A percentile compares a stretch with the other conserved stretches of the same genome.
phyloP scores from a whole-genome alignment of 2,329 filamentous ascomycete genomes.

The Metarhizium robertsii region DNA sequence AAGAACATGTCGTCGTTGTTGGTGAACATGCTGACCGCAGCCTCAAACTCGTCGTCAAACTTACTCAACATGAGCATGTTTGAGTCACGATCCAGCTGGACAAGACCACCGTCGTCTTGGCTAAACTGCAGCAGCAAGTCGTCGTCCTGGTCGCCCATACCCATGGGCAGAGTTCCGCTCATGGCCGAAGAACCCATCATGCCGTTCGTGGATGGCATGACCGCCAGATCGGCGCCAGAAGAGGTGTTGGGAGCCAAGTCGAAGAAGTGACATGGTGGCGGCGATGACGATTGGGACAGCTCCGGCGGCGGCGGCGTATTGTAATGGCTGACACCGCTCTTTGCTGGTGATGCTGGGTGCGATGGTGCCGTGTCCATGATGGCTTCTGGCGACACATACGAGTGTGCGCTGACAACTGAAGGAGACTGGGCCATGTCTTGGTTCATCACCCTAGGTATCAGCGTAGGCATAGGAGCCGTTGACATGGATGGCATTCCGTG shows the following conservation, averaged over 20 bases:
- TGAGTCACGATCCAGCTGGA: slow-evolving; percentile 35
- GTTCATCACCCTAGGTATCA: slow-evolving; percentile 22
- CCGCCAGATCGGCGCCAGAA: slow-evolving; percentile 18
- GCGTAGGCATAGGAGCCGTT: slow-evolving; percentile 32
- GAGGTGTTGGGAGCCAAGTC: slow-evolving; percentile 32
- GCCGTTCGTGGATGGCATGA: slow-evolving; percentile 19
- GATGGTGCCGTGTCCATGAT: slow-evolving; percentile 28
- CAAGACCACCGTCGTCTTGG: slow-evolving; percentile 28
- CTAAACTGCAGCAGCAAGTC: slow-evolving; percentile 35
- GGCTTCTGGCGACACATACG: slow-evolving; percentile 39
- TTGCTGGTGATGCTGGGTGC: slow-evolving; percentile 37
- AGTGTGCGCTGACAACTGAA: slow-evolving; percentile 25
- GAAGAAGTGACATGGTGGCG: slow-evolving; percentile 39
- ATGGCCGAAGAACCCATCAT: slow-evolving; percentile 24
- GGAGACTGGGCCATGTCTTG: slow-evolving; percentile 29
- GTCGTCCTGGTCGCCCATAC: slow-evolving; percentile 31
- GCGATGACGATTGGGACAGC: slow-evolving; percentile 52
- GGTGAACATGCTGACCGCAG: slow-evolving; percentile 40
- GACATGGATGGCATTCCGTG: slow-evolving; percentile 29
- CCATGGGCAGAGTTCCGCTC: slow-evolving; percentile 22
- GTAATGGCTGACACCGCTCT: slow-evolving; percentile 41
- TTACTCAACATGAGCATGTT: slow-evolving; percentile 42
- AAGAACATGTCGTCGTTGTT: slow-evolving; percentile 45
- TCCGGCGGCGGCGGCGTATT: slow-evolving; percentile 51
- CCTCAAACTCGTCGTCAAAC: slow-evolving; percentile 45